phyloP scores from a whole-genome alignment of 176 grass and related monocot species.

The Lolium multiflorum region DNA sequence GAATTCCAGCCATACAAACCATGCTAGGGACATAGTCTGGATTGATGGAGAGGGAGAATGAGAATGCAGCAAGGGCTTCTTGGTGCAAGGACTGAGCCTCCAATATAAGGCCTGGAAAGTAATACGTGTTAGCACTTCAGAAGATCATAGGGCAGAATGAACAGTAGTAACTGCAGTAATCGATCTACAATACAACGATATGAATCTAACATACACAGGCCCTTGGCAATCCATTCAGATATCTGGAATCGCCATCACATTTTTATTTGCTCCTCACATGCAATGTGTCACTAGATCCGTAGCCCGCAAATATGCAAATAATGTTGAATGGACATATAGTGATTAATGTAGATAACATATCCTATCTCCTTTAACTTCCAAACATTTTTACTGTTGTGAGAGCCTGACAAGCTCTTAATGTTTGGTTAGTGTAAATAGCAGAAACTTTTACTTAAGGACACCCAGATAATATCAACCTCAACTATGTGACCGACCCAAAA shows the following conservation, averaged over 20 bases:
- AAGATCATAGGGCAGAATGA: conserved; percentile 8
- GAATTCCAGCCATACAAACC: conserved; percentile 80
- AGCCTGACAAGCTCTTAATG: neutral
- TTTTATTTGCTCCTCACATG: neutral
- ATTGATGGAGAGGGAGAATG: conserved; percentile 74
- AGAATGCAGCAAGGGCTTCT: conserved; percentile 79
- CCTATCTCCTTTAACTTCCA: conserved; percentile 13
- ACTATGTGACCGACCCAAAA: neutral
- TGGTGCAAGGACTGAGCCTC: conserved; percentile 79
- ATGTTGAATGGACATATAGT: neutral
- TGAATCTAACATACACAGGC: neutral
- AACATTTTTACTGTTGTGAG: neutral
- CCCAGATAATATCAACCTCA: conserved; percentile 31
- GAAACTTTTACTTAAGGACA: neutral
- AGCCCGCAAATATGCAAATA: neutral
- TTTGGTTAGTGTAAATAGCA: neutral
- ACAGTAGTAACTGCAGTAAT: neutral
- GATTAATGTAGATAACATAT: neutral
- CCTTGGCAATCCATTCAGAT: neutral
- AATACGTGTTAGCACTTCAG: conserved; percentile 4
- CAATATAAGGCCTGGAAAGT: conserved; percentile 67
- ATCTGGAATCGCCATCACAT: neutral
- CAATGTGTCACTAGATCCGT: neutral
- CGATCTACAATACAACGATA: neutral
- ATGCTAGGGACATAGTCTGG: conserved; percentile 87